Base-by-base conservation (phyloP, 1,139 yeast genomes). In the Meyerozyma carpophila region DNA sequence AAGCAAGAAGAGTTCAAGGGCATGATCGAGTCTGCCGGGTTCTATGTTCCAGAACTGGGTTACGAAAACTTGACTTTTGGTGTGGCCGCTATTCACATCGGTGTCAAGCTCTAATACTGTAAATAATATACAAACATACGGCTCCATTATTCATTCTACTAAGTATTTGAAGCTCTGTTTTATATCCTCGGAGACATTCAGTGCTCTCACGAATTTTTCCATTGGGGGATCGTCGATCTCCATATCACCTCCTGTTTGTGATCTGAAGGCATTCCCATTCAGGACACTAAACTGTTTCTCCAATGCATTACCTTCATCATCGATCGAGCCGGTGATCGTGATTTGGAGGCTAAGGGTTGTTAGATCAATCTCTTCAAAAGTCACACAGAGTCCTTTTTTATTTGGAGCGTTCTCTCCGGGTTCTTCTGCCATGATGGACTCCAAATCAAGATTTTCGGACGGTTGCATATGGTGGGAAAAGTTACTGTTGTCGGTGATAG, bases 21-120 rank as follows among this genome's bases (percentile, higher is more conserved):
- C 24, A 93, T 93, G 98, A 90, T 93, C 59, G 82, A 89, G 62
- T 83, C 88, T 59, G 97, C 98, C 6, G 99, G 99, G 1, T 93
- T 93, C 63, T 84, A 85, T 50, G 84, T 88, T 45, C 79, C 79
- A 18, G 94, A 94, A 52, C 79, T 79, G 45, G 98, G 98, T 42
- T 93, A 91, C 63, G 98, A 93, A 69, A 87, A 88, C 65, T 75
- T 93, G 59, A 87, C 97, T n/a, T 88, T 88, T 65, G 99, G 99
- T 45, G 86, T 91, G 44, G 96, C 98, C 44, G 90, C 96, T 43
- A 90, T 93, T 50, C 99, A 93, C 61, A 82, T 91, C 62, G 99
- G 98, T 55, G 89, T 93, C 47, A 93, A 93, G 68, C 75, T 87
- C 44, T 73, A 59, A 38, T 24, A 28, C 13, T 41, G 44, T 45